Conservation (phyloP, 2,329 filamentous ascomycete genomes). For the Lachnum nothofagi region DNA sequence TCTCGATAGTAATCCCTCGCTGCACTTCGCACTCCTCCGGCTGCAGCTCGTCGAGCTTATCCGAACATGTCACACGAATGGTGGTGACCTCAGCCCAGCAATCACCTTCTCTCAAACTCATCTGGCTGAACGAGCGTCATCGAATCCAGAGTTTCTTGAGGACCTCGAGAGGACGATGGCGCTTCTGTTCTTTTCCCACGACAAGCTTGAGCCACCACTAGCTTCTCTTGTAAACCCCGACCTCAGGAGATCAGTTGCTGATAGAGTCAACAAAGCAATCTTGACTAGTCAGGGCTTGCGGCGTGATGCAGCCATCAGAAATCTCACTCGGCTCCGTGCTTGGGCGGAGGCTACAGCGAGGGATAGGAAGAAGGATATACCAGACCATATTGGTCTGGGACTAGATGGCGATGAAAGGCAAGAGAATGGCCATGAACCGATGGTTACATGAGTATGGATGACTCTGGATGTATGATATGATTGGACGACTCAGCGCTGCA, state of each 20-base stretch:
- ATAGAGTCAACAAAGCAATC: conserved; percentile 83
- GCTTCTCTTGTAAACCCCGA: conserved; percentile 72
- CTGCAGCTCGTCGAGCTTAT: conserved; percentile 94
- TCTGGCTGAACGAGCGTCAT: conserved; percentile 79
- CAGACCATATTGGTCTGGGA: conserved; percentile 29
- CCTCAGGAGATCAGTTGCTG: conserved; percentile 77
- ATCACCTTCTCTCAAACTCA: conserved; percentile 83
- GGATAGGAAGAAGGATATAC: conserved; percentile 32
- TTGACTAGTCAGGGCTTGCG: conserved; percentile 66
- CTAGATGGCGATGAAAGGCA: conserved; percentile 24
- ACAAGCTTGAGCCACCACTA: conserved; percentile 70
- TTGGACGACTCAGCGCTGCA: background rate
- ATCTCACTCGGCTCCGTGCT: conserved; percentile 72
- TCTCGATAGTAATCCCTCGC: conserved; percentile 71
- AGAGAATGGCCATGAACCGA: conserved; percentile 27
- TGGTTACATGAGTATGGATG: conserved; percentile 27
- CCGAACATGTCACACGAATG: conserved; percentile 61
- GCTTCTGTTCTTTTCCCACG: conserved; percentile 79
- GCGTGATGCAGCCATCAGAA: conserved; percentile 75
- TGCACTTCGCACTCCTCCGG: conserved; percentile 86
- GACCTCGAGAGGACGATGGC: conserved; percentile 92
- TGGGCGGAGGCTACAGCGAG: conserved; percentile 64
- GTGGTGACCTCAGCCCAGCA: conserved; percentile 68
- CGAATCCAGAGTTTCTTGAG: conserved; percentile 72
- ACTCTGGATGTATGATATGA: background rate